These are phyloP conservation scores for Aspergillus haitiensis DNA, from an alignment of 495 filamentous ascomycete genomes.

Conservation along the genomic window DNA sequence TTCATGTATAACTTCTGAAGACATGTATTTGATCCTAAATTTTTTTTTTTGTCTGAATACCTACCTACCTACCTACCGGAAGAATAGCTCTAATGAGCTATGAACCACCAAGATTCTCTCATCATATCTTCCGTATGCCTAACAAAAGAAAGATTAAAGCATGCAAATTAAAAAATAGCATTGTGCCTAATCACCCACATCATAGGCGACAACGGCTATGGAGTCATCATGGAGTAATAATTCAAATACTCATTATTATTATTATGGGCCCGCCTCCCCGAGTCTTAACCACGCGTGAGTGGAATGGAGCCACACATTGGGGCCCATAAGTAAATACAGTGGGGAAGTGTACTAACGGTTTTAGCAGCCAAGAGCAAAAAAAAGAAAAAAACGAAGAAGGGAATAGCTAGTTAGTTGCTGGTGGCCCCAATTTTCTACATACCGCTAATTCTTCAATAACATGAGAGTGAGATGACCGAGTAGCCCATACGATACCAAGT, in stretches of 20 bases:
- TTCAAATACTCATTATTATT: neutral
- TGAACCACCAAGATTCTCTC: neutral
- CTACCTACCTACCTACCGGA: neutral
- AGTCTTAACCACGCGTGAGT: constrained; percentile 16
- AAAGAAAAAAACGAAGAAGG: neutral
- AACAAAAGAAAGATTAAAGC: too few relatives aligned
- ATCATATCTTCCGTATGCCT: too few relatives aligned
- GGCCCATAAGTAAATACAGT: constrained; percentile 17
- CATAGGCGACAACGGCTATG: constrained; percentile 8
- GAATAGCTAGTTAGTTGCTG: too few relatives aligned
- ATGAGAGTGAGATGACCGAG: too few relatives aligned
- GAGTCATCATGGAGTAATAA: neutral
- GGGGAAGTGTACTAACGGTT: constrained; percentile 9
- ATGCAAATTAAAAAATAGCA: neutral
- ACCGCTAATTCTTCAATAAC: too few relatives aligned
- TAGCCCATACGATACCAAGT: too few relatives aligned
- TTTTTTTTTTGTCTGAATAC: neutral
- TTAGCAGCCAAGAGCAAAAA: neutral
- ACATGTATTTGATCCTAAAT: neutral
- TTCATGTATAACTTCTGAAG: neutral
- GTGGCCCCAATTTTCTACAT: too few relatives aligned
- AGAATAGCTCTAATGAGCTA: neutral
- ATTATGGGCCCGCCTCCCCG: constrained; percentile 6
- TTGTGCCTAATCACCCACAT: neutral
- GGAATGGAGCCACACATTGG: constrained; percentile 12